Percentiles rank a stretch among this genome's conserved stretches.
Conservation (phyloP, 257 asterid genomes). For the Solanum pinnatisectum region DNA sequence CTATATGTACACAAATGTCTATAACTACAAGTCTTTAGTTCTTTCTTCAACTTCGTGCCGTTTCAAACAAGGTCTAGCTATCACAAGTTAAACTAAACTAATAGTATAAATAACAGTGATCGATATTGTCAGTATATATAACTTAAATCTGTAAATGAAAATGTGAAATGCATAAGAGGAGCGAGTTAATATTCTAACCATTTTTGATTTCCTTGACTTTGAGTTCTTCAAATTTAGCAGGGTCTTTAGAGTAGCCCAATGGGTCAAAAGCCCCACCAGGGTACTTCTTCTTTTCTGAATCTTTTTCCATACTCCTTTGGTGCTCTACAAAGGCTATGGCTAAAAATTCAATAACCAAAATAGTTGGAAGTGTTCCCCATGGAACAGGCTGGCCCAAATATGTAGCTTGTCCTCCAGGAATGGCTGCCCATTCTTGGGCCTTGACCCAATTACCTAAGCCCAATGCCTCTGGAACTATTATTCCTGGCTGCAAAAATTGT, state of each 20-base stretch:
- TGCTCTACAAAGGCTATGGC: constrained; percentile 92
- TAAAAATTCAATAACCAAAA: constrained; percentile 69
- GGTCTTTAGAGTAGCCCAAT: constrained; percentile 90
- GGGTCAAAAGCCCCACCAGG: constrained; percentile 99
- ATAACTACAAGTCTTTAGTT: no score
- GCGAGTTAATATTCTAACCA: constrained; percentile 23
- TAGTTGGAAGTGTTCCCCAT: constrained; percentile 94
- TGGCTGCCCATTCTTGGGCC: constrained; percentile 98
- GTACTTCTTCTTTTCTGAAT: constrained; percentile 86
- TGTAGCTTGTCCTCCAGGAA: constrained; percentile 92
- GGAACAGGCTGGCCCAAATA: constrained; percentile 94
- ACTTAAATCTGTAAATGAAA: background rate
- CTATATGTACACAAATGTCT: no score
- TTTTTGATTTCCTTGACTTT: constrained; percentile 92
- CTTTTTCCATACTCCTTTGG: constrained; percentile 88
- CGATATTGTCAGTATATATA: background rate
- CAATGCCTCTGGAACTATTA: constrained; percentile 78
- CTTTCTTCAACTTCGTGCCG: no score
- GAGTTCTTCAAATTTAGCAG: constrained; percentile 46
- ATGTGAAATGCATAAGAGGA: background rate
- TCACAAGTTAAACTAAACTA: no score
- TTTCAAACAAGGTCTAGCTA: no score
- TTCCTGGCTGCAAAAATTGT: constrained; percentile 60
- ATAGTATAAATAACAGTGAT: no score
- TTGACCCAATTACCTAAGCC: constrained; percentile 94